A percentile compares a stretch with the other conserved stretches of the same genome.
Conservation (phyloP, 148 eudicot species). For the Linanthus parryae region DNA sequence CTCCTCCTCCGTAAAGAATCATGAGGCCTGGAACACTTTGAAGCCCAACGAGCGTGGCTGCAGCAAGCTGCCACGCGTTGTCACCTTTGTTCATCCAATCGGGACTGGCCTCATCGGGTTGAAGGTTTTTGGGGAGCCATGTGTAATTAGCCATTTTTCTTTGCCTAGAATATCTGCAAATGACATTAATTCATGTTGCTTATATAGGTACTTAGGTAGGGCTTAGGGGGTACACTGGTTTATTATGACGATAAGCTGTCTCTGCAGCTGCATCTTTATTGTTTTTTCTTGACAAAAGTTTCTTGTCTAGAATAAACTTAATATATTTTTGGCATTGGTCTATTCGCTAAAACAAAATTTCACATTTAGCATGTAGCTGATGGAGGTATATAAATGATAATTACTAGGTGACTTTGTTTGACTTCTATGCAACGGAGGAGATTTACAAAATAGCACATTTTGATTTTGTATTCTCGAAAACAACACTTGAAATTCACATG, state of each 20-base stretch:
- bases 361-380: too few relatives aligned
- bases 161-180: not conserved
- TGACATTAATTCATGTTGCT: conserved; percentile 14
- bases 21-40: conserved; percentile 28
- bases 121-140: conserved; percentile 11
- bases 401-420: too few relatives aligned
- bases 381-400: too few relatives aligned
- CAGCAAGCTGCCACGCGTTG: conserved; percentile 28
- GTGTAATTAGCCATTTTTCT: not conserved
- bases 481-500: too few relatives aligned
- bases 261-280: not conserved
- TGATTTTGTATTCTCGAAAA: too few relatives aligned
- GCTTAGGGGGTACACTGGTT: not conserved
- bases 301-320: not conserved
- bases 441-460: too few relatives aligned
- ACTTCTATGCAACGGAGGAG: too few relatives aligned
- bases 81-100: conserved; percentile 25
- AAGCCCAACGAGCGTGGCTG: conserved; percentile 23
- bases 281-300: not conserved
- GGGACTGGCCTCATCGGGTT: conserved; percentile 15
- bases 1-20: conserved; percentile 21
- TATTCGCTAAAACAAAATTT: too few relatives aligned
- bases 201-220: not conserved
- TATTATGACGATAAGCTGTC: conserved; percentile 6
- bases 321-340: too few relatives aligned